phyloP scores from a whole-genome alignment of 768 basidiomycete species.

The Goffeauzyma gilvescens region DNA sequence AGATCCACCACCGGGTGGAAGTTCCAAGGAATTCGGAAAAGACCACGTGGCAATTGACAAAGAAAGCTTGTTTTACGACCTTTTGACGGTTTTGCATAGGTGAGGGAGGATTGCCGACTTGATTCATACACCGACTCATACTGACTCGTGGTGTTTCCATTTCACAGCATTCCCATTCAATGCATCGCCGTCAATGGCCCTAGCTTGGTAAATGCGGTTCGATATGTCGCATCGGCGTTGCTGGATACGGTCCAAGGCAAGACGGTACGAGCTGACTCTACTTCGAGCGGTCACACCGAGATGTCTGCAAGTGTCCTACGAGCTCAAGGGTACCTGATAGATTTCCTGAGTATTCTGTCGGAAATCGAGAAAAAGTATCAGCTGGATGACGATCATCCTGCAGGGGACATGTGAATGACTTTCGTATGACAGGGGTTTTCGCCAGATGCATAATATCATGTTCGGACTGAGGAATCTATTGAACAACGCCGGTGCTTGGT shows the following conservation, averaged over 20 bases:
- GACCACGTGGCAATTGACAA: slow-evolving; percentile 51
- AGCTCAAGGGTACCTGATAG: slow-evolving; percentile 77
- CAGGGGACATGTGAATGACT: no score
- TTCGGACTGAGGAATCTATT: no score
- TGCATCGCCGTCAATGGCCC: slow-evolving; percentile 41
- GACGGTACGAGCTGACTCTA: slow-evolving; percentile 43
- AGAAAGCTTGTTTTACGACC: slow-evolving; percentile 37
- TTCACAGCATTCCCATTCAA: slow-evolving; percentile 63
- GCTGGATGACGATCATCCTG: slow-evolving; percentile 18
- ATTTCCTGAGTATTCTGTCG: slow-evolving; percentile 73
- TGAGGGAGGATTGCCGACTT: slow-evolving; percentile 29
- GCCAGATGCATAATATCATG: no score
- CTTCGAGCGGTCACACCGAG: slow-evolving; percentile 36
- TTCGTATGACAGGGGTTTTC: no score
- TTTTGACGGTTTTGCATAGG: slow-evolving; percentile 71
- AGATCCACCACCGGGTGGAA: no score
- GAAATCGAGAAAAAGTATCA: slow-evolving; percentile 84
- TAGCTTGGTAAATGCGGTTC: slow-evolving; percentile 58
- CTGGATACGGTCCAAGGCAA: slow-evolving; percentile 50
- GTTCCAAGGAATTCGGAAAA: no score
- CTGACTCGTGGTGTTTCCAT: background rate
- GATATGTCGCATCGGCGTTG: slow-evolving; percentile 77
- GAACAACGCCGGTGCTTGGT: no score
- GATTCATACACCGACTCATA: background rate
- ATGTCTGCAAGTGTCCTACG: slow-evolving; percentile 51